Evolutionary conservation across 139 green algal genomes (phyloP).

Genomic region (Chlamydomonas schloesseri): DNA sequence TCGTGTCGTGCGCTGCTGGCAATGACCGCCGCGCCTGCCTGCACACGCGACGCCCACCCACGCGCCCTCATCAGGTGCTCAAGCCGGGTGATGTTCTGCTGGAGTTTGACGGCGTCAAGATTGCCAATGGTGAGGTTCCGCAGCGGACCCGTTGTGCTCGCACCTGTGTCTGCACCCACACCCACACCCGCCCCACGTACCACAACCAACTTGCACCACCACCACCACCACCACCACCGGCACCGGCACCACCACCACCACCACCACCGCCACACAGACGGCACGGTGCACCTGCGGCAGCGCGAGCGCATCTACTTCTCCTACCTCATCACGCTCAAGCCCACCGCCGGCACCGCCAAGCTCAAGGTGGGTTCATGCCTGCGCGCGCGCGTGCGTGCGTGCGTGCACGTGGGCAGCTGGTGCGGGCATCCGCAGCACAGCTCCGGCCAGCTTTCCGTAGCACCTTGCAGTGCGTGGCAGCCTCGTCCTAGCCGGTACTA

Average conservation of each 20-base stretch:
- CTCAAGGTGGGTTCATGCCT: constrained; percentile 65
- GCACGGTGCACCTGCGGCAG: constrained; percentile 72
- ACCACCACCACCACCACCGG: no score
- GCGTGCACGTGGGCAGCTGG: no score
- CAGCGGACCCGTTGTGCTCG: background rate
- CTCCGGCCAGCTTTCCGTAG: no score
- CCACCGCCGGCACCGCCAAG: constrained; percentile 52
- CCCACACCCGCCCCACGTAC: background rate
- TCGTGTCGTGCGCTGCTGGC: no score
- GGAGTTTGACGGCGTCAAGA: constrained; percentile 75
- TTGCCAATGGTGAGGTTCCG: constrained; percentile 59
- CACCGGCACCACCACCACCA: no score
- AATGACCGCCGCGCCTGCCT: no score
- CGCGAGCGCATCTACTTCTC: constrained; percentile 85
- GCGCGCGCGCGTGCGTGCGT: no score
- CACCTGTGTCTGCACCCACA: no score
- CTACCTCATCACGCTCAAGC: constrained; percentile 72
- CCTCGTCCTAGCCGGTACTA: no score
- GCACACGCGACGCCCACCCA: no score
- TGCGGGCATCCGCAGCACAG: background rate
- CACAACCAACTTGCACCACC: background rate
- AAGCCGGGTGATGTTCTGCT: constrained; percentile 78
- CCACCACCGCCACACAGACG: no score
- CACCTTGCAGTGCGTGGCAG: no score
- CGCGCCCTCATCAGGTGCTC: constrained; percentile 65